Percentiles rank a stretch among this genome's conserved stretches.
Conservation (phyloP, 2,329 filamentous ascomycete genomes). For the Fusarium agapanthi region DNA sequence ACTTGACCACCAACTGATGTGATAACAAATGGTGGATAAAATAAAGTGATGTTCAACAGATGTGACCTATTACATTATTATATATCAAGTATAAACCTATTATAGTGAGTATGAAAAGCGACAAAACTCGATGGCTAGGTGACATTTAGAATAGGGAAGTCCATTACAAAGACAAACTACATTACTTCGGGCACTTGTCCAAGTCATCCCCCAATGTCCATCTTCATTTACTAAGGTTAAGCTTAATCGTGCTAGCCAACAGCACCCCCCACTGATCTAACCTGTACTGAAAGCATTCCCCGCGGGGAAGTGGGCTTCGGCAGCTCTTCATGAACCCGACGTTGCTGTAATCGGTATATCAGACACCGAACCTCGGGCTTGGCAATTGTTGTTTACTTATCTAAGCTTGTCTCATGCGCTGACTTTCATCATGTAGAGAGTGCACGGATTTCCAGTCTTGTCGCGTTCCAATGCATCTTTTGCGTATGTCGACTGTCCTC, state of each 20-base stretch:
- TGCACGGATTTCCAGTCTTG: too few species aligned
- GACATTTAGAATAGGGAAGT: too few species aligned
- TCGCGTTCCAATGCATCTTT: background rate
- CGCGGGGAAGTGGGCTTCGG: slow-evolving; percentile 7
- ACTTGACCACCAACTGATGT: too few species aligned
- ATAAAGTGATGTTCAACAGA: too few species aligned
- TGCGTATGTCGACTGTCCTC: background rate
- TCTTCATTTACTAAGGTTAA: background rate
- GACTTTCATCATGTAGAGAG: background rate
- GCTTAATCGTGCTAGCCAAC: background rate
- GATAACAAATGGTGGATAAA: too few species aligned
- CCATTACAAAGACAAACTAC: rapidly evolving
- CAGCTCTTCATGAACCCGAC: background rate
- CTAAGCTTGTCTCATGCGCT: background rate
- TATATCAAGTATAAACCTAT: too few species aligned
- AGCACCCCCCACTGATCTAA: background rate
- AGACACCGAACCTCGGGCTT: slow-evolving; percentile 19
- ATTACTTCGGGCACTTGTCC: background rate
- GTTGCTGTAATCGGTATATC: background rate
- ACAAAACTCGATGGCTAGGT: too few species aligned
- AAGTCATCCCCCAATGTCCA: background rate
- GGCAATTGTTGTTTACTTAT: background rate
- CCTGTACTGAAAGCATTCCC: background rate
- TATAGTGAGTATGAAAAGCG: too few species aligned
- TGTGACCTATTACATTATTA: too few species aligned